phyloP scores from a whole-genome alignment of 257 asterid species.

The Capsicum pubescens region DNA sequence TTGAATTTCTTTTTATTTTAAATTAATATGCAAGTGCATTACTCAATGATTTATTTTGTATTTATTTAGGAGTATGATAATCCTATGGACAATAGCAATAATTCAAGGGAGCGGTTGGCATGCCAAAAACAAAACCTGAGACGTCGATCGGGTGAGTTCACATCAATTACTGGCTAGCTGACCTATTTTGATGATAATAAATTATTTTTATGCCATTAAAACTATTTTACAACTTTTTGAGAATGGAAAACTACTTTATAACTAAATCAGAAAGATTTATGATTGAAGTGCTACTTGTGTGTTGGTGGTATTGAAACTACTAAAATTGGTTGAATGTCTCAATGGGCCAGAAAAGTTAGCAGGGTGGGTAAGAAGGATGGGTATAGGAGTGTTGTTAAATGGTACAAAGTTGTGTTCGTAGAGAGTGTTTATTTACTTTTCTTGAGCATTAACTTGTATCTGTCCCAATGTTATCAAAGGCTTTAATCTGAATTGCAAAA shows the following conservation, averaged over 20 bases:
- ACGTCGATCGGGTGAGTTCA: constrained; percentile 85
- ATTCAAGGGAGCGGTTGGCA: constrained; percentile 85
- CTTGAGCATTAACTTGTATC: too few relatives aligned
- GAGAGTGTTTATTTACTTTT: background rate
- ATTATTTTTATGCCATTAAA: background rate
- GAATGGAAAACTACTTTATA: background rate
- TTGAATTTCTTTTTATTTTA: constrained; percentile 27
- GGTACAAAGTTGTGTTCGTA: background rate
- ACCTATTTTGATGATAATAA: background rate
- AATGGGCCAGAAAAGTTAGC: background rate
- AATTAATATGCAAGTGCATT: background rate
- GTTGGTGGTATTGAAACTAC: background rate
- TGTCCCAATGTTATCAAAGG: too few relatives aligned
- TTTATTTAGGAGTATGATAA: constrained; percentile 84
- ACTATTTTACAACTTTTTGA: background rate
- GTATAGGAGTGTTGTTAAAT: background rate
- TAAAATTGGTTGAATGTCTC: constrained; percentile 18
- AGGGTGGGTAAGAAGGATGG: background rate
- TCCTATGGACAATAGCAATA: constrained; percentile 77
- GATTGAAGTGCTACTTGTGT: constrained; percentile 12
- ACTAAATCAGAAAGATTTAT: background rate
- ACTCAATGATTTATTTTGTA: constrained; percentile 29
- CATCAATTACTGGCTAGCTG: constrained; percentile 7
- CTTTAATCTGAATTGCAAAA: too few relatives aligned
- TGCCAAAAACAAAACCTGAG: constrained; percentile 92